Evolutionary conservation across 257 asterid species (phyloP).

Genomic region (Nicotiana sylvestris): DNA sequence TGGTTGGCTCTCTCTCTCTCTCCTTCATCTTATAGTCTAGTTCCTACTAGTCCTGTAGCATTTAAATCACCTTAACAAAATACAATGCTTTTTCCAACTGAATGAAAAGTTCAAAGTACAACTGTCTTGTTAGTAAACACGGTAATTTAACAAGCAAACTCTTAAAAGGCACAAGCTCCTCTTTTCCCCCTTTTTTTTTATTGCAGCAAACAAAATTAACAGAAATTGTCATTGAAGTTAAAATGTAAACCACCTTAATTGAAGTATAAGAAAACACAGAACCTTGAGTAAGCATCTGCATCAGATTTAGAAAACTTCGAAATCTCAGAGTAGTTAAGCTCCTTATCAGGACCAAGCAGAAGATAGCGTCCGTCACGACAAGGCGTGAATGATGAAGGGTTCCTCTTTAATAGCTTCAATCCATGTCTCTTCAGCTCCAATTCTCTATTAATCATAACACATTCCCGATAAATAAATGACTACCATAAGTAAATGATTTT

Average conservation of each 20-base stretch:
- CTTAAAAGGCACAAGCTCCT: neutral
- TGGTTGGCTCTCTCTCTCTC: neutral
- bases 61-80: neutral
- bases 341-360: conserved; percentile 73
- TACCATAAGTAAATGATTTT: neutral
- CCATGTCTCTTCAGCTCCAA: conserved; percentile 82
- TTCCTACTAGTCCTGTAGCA: neutral
- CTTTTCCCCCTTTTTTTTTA: neutral
- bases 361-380: conserved; percentile 86
- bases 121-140: neutral
- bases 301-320: conserved; percentile 83
- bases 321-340: conserved; percentile 65
- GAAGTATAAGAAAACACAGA: neutral
- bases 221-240: neutral
- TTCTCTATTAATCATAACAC: conserved; percentile 38
- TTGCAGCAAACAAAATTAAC: neutral
- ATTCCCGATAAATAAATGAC: neutral
- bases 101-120: neutral
- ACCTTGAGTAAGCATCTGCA: conserved; percentile 83
- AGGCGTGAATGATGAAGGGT: conserved; percentile 93
- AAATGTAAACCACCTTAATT: neutral
- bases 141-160: neutral
- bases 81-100: neutral
- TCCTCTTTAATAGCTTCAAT: conserved; percentile 73
- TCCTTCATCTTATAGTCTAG: neutral